These are phyloP conservation scores for Phytopythium sindhum DNA, from an alignment of 352 stramenopile genomes.

Conservation along the genomic window DNA sequence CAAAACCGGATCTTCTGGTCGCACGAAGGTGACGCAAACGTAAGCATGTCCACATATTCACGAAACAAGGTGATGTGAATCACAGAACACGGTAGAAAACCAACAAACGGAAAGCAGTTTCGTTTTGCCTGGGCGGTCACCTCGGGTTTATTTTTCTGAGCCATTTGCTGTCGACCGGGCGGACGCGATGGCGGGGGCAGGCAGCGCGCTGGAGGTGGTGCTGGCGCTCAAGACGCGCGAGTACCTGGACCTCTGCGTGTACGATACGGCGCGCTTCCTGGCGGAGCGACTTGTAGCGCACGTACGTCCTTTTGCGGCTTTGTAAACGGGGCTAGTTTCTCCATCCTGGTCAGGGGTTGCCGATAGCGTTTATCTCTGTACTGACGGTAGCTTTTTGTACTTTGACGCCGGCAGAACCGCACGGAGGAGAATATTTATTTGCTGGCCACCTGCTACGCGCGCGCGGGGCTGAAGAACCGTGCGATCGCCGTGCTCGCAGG, in stretches of 20 bases:
- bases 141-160: neutral
- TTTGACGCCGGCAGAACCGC: constrained; percentile 29
- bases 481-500: constrained; percentile 56
- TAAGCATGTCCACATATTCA: neutral
- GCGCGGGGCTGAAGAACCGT: constrained; percentile 42
- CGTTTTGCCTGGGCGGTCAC: neutral
- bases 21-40: neutral
- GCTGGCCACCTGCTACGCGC: constrained; percentile 67
- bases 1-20: neutral
- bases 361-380: neutral
- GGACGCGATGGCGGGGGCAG: constrained; percentile 12
- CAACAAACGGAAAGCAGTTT: neutral
- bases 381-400: neutral
- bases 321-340: no score
- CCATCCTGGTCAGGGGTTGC: constrained; percentile 2
- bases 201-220: constrained; percentile 39
- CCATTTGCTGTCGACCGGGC: constrained; percentile 1
- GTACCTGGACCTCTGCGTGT: constrained; percentile 51
- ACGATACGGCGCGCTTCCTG: constrained; percentile 74
- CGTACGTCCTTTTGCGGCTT: constrained; percentile 26
- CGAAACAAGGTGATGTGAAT: neutral
- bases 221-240: constrained; percentile 48
- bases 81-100: neutral
- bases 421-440: constrained; percentile 53
- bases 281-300: constrained; percentile 79